These are phyloP conservation scores for Komagataella kurtzmanii DNA, from an alignment of 805 yeast genomes.

Conservation along the genomic window DNA sequence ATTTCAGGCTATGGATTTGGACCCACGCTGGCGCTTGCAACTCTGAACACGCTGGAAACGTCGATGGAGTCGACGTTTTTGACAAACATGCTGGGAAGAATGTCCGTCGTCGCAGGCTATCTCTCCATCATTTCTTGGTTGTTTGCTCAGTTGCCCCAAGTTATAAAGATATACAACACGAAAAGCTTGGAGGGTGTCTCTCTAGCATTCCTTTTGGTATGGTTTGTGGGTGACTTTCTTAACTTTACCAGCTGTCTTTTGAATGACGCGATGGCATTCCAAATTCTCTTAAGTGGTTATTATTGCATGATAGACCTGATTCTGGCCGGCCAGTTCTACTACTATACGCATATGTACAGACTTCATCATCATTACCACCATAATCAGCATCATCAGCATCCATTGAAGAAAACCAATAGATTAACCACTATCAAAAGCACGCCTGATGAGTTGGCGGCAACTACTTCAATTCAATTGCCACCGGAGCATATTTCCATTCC, in stretches of 20 bases:
- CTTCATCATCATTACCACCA: not conserved
- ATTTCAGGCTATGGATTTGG: not conserved
- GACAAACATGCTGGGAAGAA: not conserved
- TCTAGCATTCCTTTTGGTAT: slow-evolving; percentile 40
- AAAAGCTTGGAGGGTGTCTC: slow-evolving; percentile 61
- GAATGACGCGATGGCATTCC: slow-evolving; percentile 34
- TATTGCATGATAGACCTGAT: slow-evolving; percentile 35
- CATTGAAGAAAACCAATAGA: not conserved
- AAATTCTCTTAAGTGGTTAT: slow-evolving; percentile 29
- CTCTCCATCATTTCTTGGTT: slow-evolving; percentile 48
- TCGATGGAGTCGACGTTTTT: not conserved
- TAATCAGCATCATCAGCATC: not conserved
- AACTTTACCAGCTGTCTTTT: slow-evolving; percentile 36
- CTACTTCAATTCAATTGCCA: not conserved
- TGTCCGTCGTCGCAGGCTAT: slow-evolving; percentile 11
- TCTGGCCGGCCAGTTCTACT: slow-evolving; percentile 31
- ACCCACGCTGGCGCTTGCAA: not conserved
- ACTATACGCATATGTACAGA: slow-evolving; percentile 17
- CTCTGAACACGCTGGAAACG: not conserved
- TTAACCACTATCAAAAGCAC: not conserved
- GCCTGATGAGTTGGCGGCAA: not conserved
- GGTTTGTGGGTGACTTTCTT: slow-evolving; percentile 54
- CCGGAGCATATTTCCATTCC: not conserved
- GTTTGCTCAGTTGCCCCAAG: slow-evolving; percentile 66
- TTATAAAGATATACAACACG: slow-evolving; percentile 38